Evolutionary conservation across 2,329 filamentous ascomycete genomes (phyloP).

Genomic region (Cadophora luteo-olivacea): DNA sequence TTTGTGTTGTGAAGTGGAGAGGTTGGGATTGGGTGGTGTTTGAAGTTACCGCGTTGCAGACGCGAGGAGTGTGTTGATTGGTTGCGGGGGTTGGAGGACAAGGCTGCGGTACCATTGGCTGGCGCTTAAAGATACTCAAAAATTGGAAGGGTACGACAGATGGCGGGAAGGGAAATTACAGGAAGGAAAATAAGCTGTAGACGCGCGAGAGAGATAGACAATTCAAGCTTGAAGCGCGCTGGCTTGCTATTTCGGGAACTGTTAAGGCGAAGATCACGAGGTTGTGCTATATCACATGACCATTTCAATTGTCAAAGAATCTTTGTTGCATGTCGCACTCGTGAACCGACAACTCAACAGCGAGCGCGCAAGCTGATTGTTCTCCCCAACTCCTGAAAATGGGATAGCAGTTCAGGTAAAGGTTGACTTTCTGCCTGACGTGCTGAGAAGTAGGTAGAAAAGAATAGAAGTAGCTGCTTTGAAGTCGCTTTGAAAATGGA

Average conservation of each 20-base stretch:
- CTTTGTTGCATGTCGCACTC: conserved; percentile 10
- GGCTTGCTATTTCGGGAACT: not conserved
- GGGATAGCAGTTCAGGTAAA: too few species aligned
- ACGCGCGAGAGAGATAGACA: not conserved
- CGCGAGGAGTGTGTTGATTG: conserved; percentile 31
- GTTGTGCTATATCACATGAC: not conserved
- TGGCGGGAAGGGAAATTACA: not conserved
- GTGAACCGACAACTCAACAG: too few species aligned
- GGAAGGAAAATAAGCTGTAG: not conserved
- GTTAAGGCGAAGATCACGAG: not conserved
- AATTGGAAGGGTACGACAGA: too few species aligned
- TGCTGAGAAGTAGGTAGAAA: too few species aligned
- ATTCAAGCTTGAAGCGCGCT: not conserved
- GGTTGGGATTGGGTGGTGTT: conserved; percentile 21
- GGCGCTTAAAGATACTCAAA: not conserved
- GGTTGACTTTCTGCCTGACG: too few species aligned
- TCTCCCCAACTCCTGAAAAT: too few species aligned
- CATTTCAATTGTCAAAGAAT: not conserved
- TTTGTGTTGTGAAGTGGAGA: not conserved
- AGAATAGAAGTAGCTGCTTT: too few species aligned
- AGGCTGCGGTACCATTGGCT: not conserved
- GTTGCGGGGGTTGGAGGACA: conserved; percentile 5
- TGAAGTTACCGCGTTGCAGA: conserved; percentile 27
- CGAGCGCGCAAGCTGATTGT: not conserved
- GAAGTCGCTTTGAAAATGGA: not conserved